Evolutionary conservation across 2,329 filamentous ascomycete genomes (phyloP), one percentile per base, ranked within the genome.

Genomic region (Leptographium radiaticola): DNA sequence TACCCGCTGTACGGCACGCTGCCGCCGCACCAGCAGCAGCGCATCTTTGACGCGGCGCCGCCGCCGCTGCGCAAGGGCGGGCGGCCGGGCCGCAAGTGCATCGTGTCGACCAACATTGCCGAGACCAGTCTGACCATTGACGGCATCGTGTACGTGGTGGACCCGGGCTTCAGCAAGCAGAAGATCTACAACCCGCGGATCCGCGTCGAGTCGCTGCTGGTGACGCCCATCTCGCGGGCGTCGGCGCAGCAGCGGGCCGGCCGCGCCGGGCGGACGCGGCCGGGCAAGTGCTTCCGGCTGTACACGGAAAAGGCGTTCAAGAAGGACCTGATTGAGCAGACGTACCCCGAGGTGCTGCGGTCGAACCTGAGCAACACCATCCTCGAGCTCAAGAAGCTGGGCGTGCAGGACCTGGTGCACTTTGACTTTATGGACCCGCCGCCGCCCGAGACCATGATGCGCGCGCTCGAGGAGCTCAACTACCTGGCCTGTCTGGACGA

Each of bases 401-500:
- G 93, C 46, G 83, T 98, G 33, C 83, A 95, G 61, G 93, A 98
- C 68, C 75, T 98, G 50, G 93, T 98, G 12, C 93, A 98, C 70
- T 98, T 98, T 65, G 94, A 98, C 66, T 77, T 98, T 49, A 97
- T 98, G 91, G 93, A 98, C 63, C 93, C 93, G 30, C 93, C 93
- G 0, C 91, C 94, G 1, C 94, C 93, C 0, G 94, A 98, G 72
- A 98, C 94, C 11, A 84, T 98, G 69, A 98, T 98, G 91, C 83
- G 94, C 61, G 93, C 93, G 4, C 74, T 98, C 25, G 93, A 98
- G 68, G 93, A 98, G 71, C 81, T 98, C 54, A 98, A 98, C 70
- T 98, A 96, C 67, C 79, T 98, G 16, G 89, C 91, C 15, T 97
- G 93, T 68, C 79, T 98, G 7, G 90, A 98, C 64, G 93, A 98